Base-by-base conservation (phyloP, 78 protist genomes). In the Dictyostelium citrinum region DNA sequence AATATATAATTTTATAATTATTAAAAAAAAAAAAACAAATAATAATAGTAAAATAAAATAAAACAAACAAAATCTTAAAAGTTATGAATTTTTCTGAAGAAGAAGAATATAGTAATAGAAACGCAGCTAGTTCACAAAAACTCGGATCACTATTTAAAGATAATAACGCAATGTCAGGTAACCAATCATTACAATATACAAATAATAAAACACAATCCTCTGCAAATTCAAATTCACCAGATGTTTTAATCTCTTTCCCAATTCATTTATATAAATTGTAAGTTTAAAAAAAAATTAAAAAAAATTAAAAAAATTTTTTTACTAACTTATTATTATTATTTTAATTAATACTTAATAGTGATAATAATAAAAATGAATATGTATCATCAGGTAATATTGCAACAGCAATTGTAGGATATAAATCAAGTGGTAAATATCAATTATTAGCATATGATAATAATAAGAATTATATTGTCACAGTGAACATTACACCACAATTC, bases 81-180 rank as follows among this genome's bases (percentile, higher is more conserved):
- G 64, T 72, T 71, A 83, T 83, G 90, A 80, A 80, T 58, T 60
- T 72, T 33, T 78, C 93, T 43, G 93, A 78, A 22, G 60, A 72
- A 29, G 93, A 88, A 58, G 93, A 88, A 76, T 88, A 88, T 8
- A 88, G 93, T 68, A 88, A 88, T 49, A 88, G 75, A 61, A 88
- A 88, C 35, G 49, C 64, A 67, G 84, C 93, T 27, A 88, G 93
- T 43, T 78, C 86, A 68, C 93, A 88, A 82, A 88, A 88, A 88
- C 85, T 88, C 16, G 93, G 93, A 67, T 88, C 93, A 39, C 49
- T 88, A 76, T 88, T 88, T 45, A 88, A 88, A 78, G 93, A 88
- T 35, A 78, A 45, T 16, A 88, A 78, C 80, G 49, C 70, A 16
- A 51, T 88, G 75, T 51, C 82, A n/a, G 93, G 93, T 43, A 88